A percentile compares a stretch with the other conserved stretches of the same genome.
Conservation (phyloP, 2,329 filamentous ascomycete genomes). For the Cucurbitaria berberidis region DNA sequence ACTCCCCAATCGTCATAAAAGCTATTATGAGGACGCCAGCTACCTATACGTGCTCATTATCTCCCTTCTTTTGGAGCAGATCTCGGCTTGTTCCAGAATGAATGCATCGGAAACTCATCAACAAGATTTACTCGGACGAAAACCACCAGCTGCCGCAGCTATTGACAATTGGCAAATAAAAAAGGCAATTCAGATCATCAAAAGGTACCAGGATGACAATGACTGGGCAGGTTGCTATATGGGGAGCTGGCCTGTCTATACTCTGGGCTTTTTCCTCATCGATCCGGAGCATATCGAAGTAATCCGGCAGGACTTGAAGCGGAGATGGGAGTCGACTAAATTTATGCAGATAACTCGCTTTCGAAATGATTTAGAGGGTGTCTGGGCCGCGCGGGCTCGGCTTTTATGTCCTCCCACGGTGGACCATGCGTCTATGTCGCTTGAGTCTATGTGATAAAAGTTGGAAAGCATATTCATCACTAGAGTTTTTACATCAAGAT, state of each 20-base stretch:
- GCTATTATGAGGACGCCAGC: slow-evolving; percentile 13
- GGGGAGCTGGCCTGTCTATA: slow-evolving; percentile 20
- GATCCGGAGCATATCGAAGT: slow-evolving; percentile 9
- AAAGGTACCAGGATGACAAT: slow-evolving; percentile 3
- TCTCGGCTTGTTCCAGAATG: background rate
- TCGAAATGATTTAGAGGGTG: slow-evolving; percentile 11
- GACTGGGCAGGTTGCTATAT: slow-evolving; percentile 17
- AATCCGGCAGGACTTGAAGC: slow-evolving; percentile 8
- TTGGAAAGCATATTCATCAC: background rate
- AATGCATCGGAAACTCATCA: background rate
- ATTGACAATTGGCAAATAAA: slow-evolving; percentile 16
- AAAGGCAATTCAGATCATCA: slow-evolving; percentile 13
- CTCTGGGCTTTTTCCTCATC: slow-evolving; percentile 15
- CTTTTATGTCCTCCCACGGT: background rate
- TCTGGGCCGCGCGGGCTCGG: slow-evolving; percentile 3
- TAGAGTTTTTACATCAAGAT: background rate
- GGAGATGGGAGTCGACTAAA: slow-evolving; percentile 11
- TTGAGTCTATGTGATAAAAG: background rate
- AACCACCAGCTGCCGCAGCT: slow-evolving; percentile 2
- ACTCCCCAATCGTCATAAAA: background rate
- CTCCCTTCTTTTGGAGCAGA: slow-evolving; percentile 19
- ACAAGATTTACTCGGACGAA: background rate
- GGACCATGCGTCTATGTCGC: background rate
- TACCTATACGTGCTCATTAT: slow-evolving; percentile 20
- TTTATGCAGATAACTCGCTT: slow-evolving; percentile 15